Conservation (phyloP, 2,329 filamentous ascomycete species). For the Corynespora cassiicola region DNA sequence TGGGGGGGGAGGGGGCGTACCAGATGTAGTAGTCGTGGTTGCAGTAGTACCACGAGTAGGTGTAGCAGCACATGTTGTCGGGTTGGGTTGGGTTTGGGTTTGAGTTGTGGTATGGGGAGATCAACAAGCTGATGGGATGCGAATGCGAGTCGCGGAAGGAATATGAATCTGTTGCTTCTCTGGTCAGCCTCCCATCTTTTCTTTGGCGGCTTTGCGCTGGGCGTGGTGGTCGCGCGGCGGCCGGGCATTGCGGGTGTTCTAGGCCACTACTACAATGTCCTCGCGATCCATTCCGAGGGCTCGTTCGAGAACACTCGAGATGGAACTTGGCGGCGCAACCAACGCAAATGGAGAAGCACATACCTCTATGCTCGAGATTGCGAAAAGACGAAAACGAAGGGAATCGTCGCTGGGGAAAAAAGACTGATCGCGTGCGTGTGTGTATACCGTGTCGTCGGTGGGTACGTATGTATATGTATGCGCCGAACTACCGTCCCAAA, state of each 20-base stretch:
- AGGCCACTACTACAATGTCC: constrained; percentile 3
- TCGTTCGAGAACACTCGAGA: not conserved
- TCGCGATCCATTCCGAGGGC: not conserved
- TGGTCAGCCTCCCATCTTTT: not conserved
- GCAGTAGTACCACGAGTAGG: constrained; percentile 56
- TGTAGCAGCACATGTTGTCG: constrained; percentile 53
- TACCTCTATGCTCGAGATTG: not conserved
- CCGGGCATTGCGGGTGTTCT: not conserved
- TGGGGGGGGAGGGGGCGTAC: constrained; percentile 14
- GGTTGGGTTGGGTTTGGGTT: not conserved
- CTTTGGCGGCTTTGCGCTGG: not conserved
- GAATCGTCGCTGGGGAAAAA: too few relatives aligned
- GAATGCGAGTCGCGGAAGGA: not conserved
- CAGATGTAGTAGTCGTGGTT: constrained; percentile 58
- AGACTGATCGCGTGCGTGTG: not conserved
- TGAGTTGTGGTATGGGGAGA: constrained; percentile 8
- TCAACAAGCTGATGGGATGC: constrained; percentile 7
- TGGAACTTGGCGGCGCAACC: not conserved
- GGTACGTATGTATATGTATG: constrained; percentile 4
- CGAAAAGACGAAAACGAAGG: not conserved
- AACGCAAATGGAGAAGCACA: not conserved
- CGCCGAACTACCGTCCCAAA: not conserved
- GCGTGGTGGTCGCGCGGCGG: not conserved
- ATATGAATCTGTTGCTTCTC: constrained; percentile 5
- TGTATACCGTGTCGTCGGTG: not conserved